Percentiles rank a stretch among this genome's conserved stretches.
Evolutionary conservation across 2,329 filamentous ascomycete species (phyloP).

Genomic region (Madurella fahalii): DNA sequence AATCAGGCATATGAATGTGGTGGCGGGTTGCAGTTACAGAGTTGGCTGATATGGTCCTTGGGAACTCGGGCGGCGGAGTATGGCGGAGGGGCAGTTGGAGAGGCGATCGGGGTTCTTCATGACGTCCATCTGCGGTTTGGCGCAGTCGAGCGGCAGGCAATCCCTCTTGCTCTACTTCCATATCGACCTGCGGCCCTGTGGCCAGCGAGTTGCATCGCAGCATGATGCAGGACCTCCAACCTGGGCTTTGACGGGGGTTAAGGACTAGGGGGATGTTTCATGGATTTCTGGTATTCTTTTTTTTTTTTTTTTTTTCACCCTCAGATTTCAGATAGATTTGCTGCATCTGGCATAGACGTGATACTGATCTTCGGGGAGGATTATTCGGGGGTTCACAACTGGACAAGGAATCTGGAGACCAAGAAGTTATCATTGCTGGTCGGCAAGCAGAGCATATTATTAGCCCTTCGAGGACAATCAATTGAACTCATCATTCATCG

Average conservation of each 20-base stretch:
- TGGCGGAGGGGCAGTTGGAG: too few relatives aligned
- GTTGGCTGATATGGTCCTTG: too few relatives aligned
- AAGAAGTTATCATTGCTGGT: neutral
- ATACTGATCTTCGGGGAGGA: neutral
- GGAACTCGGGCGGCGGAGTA: too few relatives aligned
- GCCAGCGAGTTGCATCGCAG: too few relatives aligned
- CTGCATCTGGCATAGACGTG: neutral
- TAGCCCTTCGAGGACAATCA: neutral
- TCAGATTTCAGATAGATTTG: neutral
- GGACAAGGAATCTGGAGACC: neutral
- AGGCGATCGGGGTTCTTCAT: too few relatives aligned
- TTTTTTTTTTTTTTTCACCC: neutral
- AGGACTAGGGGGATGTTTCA: neutral
- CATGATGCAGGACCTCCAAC: too few relatives aligned
- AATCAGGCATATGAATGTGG: too few relatives aligned
- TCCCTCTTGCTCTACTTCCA: too few relatives aligned
- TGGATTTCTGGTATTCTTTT: neutral
- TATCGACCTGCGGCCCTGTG: too few relatives aligned
- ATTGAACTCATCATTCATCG: neutral
- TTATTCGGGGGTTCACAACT: neutral
- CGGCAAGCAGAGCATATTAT: neutral
- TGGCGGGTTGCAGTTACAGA: too few relatives aligned
- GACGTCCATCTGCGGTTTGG: too few relatives aligned
- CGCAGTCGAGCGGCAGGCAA: too few relatives aligned
- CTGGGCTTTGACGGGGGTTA: neutral